Conservation (phyloP, 257 asterid species). For the Galeopsis tetrahit region DNA sequence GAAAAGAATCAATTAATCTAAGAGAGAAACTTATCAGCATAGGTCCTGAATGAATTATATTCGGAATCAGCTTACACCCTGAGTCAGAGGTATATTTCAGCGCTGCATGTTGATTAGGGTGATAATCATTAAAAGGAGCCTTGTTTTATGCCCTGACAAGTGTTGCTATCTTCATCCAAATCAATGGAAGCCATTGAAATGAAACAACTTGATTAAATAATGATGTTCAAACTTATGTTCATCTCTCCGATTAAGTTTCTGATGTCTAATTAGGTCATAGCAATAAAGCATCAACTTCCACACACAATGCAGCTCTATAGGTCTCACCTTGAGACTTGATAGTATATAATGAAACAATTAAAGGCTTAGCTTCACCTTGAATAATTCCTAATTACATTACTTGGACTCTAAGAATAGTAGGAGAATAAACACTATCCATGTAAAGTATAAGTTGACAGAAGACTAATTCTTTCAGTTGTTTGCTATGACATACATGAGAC, state of each 20-base stretch:
- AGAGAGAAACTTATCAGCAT: slow-evolving; percentile 6
- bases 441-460: slow-evolving; percentile 3
- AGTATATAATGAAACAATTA: slow-evolving; percentile 18
- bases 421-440: slow-evolving; percentile 8
- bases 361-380: slow-evolving; percentile 13
- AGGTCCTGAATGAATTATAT: slow-evolving; percentile 14
- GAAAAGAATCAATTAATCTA: slow-evolving; percentile 27
- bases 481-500: slow-evolving; percentile 16
- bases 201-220: slow-evolving; percentile 28
- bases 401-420: slow-evolving; percentile 12
- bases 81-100: slow-evolving; percentile 5
- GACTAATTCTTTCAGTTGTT: neutral
- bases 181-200: slow-evolving; percentile 17
- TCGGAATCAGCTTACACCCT: slow-evolving; percentile 5
- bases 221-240: neutral
- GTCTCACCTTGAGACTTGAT: slow-evolving; percentile 4
- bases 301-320: slow-evolving; percentile 13
- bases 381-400: slow-evolving; percentile 10
- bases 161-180: slow-evolving; percentile 16
- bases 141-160: neutral
- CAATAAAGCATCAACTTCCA: slow-evolving; percentile 16
- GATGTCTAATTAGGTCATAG: slow-evolving; percentile 16
- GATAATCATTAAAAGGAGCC: slow-evolving; percentile 12
- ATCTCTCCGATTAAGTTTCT: slow-evolving; percentile 14
- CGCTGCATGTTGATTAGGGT: slow-evolving; percentile 17